Conservation (phyloP, 2,329 filamentous ascomycete species). For the Ascochyta clinopodiicola region DNA sequence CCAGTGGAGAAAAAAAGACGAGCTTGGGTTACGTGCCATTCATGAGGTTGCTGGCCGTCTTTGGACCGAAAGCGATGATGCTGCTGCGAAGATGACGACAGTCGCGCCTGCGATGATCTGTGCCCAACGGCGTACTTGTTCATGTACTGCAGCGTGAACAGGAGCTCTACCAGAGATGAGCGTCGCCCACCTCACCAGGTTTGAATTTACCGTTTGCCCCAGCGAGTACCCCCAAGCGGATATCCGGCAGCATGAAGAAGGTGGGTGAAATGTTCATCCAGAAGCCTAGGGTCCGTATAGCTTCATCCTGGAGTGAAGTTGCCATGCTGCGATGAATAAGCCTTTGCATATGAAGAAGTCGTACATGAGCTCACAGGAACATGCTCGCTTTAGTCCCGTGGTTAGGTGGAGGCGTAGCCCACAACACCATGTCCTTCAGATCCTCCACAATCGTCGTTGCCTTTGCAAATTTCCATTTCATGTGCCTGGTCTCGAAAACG, state of each 20-base stretch:
- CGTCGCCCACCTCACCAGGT: no score
- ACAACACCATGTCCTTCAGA: not conserved
- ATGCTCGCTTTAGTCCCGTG: not conserved
- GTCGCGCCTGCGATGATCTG: not conserved
- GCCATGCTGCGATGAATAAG: conserved; percentile 4
- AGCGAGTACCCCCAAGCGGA: conserved; percentile 1
- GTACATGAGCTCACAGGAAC: not conserved
- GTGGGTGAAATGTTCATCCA: conserved; percentile 14
- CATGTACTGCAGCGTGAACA: conserved; percentile 5
- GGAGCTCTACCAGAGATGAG: not conserved
- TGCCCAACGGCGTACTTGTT: not conserved
- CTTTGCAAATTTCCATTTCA: not conserved
- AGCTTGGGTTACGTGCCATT: conserved; percentile 5
- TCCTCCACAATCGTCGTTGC: not conserved
- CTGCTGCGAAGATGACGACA: not conserved
- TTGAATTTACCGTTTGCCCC: not conserved
- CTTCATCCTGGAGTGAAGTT: conserved; percentile 14
- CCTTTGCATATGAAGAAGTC: not conserved
- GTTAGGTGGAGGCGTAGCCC: not conserved
- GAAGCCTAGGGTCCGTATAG: conserved; percentile 13
- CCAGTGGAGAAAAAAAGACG: not conserved
- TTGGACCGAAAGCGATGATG: not conserved
- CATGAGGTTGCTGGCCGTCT: not conserved
- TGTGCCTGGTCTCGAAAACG: not conserved
- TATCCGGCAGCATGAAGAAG: conserved; percentile 11